Conservation (phyloP, 2,329 filamentous ascomycete species). For the Colletotrichum higginsianum region DNA sequence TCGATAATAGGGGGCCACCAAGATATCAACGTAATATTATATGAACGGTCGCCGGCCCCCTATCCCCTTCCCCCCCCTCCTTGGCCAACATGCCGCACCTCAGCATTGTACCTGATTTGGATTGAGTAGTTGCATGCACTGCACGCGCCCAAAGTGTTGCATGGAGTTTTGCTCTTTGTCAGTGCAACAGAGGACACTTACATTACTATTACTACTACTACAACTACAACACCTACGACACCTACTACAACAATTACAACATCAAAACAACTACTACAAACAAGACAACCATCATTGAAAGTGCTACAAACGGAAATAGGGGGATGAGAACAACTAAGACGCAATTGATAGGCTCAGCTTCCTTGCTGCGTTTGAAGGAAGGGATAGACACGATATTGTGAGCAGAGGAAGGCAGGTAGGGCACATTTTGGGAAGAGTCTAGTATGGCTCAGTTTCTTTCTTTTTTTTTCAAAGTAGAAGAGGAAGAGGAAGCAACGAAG, state of each 20-base stretch:
- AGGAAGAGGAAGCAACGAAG: neutral
- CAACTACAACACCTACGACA: neutral
- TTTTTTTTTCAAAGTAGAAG: neutral
- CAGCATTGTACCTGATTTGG: conserved; percentile 10
- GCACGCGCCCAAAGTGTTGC: neutral
- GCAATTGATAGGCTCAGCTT: neutral
- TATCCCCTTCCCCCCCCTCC: neutral
- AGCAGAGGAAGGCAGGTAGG: neutral
- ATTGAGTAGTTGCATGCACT: conserved; percentile 15
- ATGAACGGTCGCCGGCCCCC: conserved; percentile 30
- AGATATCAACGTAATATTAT: conserved; percentile 34
- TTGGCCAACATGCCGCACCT: conserved; percentile 8
- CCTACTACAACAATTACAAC: neutral
- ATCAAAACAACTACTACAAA: neutral
- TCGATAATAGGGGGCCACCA: conserved; percentile 27
- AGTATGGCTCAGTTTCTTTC: neutral
- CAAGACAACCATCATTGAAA: neutral
- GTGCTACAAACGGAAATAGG: neutral
- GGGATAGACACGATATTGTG: neutral
- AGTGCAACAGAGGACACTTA: conserved; percentile 1
- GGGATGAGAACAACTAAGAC: too few relatives aligned
- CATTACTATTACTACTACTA: neutral
- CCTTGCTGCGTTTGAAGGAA: neutral
- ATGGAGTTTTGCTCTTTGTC: conserved; percentile 33
- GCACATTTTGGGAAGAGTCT: neutral